A percentile compares a stretch with the other conserved stretches of the same genome.
Conservation (phyloP, 2,329 filamentous ascomycete species). For the Aspergillus sp. region DNA sequence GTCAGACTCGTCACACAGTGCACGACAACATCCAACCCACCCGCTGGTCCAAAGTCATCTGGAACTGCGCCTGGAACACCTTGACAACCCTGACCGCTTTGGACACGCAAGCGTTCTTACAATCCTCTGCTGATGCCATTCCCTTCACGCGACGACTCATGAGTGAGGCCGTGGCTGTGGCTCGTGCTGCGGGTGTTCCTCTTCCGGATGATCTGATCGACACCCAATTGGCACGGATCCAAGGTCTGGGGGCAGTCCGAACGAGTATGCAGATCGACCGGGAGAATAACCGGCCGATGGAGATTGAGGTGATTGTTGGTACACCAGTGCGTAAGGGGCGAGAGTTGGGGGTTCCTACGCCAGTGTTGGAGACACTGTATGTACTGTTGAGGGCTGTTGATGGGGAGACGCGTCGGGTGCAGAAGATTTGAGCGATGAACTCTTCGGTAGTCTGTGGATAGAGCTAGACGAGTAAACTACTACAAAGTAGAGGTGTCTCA, state of each 20-base stretch:
- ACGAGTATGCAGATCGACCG: slow-evolving; percentile 52
- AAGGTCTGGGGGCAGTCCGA: slow-evolving; percentile 42
- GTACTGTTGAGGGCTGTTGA: slow-evolving; percentile 34
- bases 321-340: slow-evolving; percentile 43
- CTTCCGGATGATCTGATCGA: slow-evolving; percentile 42
- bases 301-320: slow-evolving; percentile 52
- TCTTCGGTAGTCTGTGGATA: not conserved
- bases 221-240: slow-evolving; percentile 40
- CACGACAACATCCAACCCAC: slow-evolving; percentile 39
- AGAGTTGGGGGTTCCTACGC: slow-evolving; percentile 43
- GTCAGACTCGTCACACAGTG: slow-evolving; percentile 43
- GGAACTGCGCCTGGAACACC: slow-evolving; percentile 47
- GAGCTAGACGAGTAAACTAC: no score
- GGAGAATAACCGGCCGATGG: slow-evolving; percentile 44
- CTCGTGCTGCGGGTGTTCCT: slow-evolving; percentile 39
- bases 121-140: slow-evolving; percentile 42
- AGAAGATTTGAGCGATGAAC: not conserved
- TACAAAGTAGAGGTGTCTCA: no score
- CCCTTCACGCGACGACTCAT: slow-evolving; percentile 44
- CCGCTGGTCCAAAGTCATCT: slow-evolving; percentile 47
- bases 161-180: slow-evolving; percentile 48
- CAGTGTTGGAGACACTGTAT: slow-evolving; percentile 44
- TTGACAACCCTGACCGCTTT: slow-evolving; percentile 47
- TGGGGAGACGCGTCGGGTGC: slow-evolving; percentile 14
- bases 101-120: slow-evolving; percentile 46